Base-by-base conservation (phyloP, 441 rosid species). In the Melastoma candidum region DNA sequence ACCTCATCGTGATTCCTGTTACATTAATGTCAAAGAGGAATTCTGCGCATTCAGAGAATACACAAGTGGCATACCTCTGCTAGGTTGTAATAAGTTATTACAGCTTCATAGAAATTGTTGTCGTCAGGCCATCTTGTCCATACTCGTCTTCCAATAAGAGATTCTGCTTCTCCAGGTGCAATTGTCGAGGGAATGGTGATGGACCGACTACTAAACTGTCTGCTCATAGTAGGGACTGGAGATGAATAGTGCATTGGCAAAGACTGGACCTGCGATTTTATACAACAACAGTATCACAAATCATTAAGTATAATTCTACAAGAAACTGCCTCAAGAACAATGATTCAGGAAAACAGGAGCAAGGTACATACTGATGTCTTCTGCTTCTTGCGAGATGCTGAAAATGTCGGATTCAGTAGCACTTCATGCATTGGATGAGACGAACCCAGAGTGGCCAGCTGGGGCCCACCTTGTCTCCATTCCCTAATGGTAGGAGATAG, bases 51-150 rank as follows among this genome's bases (percentile, higher is more conserved):
- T 39, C 48, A 48, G 57, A 39, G 12, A 41, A 41, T 24, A 48
- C 22, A 45, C 47, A 14, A 39, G 54, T 52, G 26, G 56, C 61
- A 54, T 74, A 81, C 95, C 76, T 82, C 85, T 9, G 52, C 68
- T 54, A 84, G 71, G 59, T 85, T 84, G 69, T 86, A 84, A 52
- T 83, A 81, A 11, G 95, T 78, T 53, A 93, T 78, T 49, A 84
- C 82, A 68, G 98, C 98, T 79, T 86, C 87, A 48, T 93, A 93
- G 68, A 89, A 93, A 72, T 54, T 65, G 67, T 89, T 83, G 63
- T 89, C 97, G 50, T 81, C 96, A 48, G 97, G 97, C 97, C 97
- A 93, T 67, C 77, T 86, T 29, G 99, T 89, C 99, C 93, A 81
- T n/a, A 89, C 89, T 75, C 76, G 81, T 74, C 75, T 84, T 56